Evolutionary conservation across 2,329 filamentous ascomycete species (phyloP), one percentile per base, ranked within the genome.

Genomic region (Alternaria sp.): DNA sequence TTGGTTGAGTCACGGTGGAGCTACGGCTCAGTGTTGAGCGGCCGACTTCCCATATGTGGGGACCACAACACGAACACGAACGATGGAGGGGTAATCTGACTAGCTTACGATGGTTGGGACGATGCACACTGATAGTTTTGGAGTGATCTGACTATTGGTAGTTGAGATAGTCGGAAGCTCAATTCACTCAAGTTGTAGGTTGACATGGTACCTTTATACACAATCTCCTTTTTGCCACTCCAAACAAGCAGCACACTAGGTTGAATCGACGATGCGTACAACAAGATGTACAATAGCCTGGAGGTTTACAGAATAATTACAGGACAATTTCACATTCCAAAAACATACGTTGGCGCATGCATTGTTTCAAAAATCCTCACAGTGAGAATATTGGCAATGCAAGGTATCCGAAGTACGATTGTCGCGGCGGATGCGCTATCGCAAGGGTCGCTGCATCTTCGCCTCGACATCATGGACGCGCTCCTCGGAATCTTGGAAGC

Each of bases 391-490:
- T 3, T 6, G 15, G 55, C 15, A 37, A 20, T 10, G 20, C 18
- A 25, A 18, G n/a, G 10, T 8, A 9, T 25, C 7, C 14, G 6
- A 44, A 43, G 14, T 55, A 28, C 59, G 37, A 64, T 64, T 51
- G 47, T 60, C 45, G 46, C 43, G 41, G 41, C 49, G 50, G 26
- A 64, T 64, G 45, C 51, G 33, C 55, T 58, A 64, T 25, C 21
- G 54, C 41, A 33, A 56, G 60, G 64, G 57, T 54, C 61, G 62
- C 53, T 26, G 20, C 57, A 56, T 57, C 51, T 11, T 51, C 51
- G 55, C 51, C 21, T 57, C 51, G 51, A 61, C 62, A 55, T 62
- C 55, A 65, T 60, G 33, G 57, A 62, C 58, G 62, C 58, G 58
- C 21, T 21, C 28, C 18, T 12, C 33, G 46, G 45, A 18, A 28